These are phyloP conservation scores for Aspergillus carbonarius DNA, from an alignment of 2,329 filamentous ascomycete species.

Conservation along the genomic window DNA sequence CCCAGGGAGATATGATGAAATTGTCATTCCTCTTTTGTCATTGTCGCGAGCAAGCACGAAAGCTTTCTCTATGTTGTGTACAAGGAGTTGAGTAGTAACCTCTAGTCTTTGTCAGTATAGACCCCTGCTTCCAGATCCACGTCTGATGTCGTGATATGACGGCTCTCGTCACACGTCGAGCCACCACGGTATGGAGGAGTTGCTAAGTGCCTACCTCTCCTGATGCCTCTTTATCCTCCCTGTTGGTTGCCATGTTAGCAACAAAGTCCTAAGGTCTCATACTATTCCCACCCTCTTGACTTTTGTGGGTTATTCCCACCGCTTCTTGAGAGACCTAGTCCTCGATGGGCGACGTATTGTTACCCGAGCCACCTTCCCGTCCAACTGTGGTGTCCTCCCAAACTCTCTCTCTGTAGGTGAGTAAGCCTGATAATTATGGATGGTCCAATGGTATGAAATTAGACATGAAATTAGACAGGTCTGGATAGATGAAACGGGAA, in stretches of 20 bases:
- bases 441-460: not conserved
- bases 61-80: constrained; percentile 29
- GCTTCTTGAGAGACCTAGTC: not conserved
- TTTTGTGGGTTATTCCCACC: not conserved
- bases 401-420: constrained; percentile 28
- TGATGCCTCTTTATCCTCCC: not conserved
- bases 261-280: not conserved
- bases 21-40: constrained; percentile 25
- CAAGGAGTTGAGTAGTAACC: constrained; percentile 29
- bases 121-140: not conserved
- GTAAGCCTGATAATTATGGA: constrained; percentile 24
- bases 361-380: not conserved
- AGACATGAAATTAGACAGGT: too few relatives aligned
- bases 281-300: not conserved
- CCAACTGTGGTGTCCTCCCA: not conserved
- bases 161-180: too few relatives aligned
- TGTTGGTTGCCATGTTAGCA: not conserved
- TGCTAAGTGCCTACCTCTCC: not conserved
- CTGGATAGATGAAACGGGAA: not conserved
- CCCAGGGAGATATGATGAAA: constrained; percentile 15
- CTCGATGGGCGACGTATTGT: not conserved
- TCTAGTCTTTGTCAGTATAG: constrained; percentile 21
- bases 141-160: not conserved
- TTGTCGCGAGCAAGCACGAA: constrained; percentile 30
- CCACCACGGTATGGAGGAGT: not conserved